Base-by-base conservation (phyloP, 208 protist species). In the Leishmania gerbilli region DNA sequence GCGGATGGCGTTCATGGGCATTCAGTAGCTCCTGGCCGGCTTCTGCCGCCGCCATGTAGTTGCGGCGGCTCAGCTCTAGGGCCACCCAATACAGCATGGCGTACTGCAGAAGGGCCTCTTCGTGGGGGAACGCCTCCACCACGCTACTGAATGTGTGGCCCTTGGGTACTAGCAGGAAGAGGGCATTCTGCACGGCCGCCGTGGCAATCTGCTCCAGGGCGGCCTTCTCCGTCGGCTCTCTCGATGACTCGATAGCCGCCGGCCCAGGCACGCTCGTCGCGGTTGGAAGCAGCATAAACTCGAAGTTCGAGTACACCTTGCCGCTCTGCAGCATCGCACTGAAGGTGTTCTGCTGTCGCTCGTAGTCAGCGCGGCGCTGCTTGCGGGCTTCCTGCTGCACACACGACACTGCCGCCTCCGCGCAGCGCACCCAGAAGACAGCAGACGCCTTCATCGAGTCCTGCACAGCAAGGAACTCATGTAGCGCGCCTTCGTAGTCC, bases 341-440 rank as follows among this genome's bases (percentile, higher is more conserved):
- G 82, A 94, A 92, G 69, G 67, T 74, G 64, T 85, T 81, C 83
- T 97, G 93, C 80, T 94, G 90, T 34, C 85, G 88, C 85, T 95
- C 91, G 89, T 97, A 96, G 72, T 92, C 90, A 67, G 78, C 80
- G 69, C 87, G 84, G 40, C 80, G 69, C 53, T 85, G 88, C 42
- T 79, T 71, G 40, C 84, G 89, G 11, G 64, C 71, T 69, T 87
- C 79, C 17, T 71, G 71, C 87, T 96, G 92, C 67, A 90, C 79
- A 42, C 82, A 86, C 47, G 90, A 88, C 31, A 97, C 83, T 9
- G 93, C 87, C 53, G 95, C 95, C 89, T 98, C 90, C 4, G 89
- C 89, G 76, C 95, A 88, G 75, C 93, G 92, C 31, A 98, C 87
- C 93, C 95, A 98, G 86, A 94, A 96, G 34, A 95, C 67, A 17